These are phyloP conservation scores for Aschersonia sp. DNA, from an alignment of 2,329 filamentous ascomycete species.

Conservation along the genomic window DNA sequence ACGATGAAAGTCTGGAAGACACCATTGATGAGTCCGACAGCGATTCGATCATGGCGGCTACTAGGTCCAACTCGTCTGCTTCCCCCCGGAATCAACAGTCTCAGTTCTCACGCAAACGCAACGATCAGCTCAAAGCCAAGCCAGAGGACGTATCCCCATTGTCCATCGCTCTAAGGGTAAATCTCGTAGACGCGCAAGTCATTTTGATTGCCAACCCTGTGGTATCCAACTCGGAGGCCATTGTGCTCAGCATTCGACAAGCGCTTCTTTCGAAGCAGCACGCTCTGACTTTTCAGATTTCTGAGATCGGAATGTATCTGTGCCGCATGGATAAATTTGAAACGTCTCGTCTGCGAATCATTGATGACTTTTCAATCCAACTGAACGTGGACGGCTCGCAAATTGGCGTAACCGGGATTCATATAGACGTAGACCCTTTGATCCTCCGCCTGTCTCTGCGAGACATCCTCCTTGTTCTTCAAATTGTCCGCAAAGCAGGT, in stretches of 20 bases:
- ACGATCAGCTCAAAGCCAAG: constrained; percentile 1
- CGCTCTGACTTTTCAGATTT: constrained; percentile 83
- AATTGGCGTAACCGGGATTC: constrained; percentile 57
- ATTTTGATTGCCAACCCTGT: constrained; percentile 93
- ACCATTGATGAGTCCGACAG: constrained; percentile 43
- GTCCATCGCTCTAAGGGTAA: constrained; percentile 76
- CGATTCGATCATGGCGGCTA: constrained; percentile 38
- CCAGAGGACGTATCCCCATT: constrained; percentile 28
- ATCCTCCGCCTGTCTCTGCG: constrained; percentile 81
- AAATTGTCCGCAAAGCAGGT: constrained; percentile 82
- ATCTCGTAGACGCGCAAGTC: constrained; percentile 90
- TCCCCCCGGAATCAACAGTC: constrained; percentile 16
- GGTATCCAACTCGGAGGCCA: constrained; percentile 81
- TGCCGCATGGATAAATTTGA: constrained; percentile 98
- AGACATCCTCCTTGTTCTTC: constrained; percentile 86
- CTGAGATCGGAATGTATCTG: constrained; percentile 92
- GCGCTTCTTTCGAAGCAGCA: constrained; percentile 88
- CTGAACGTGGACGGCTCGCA: constrained; percentile 66
- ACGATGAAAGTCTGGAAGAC: constrained; percentile 39
- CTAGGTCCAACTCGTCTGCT: constrained; percentile 15
- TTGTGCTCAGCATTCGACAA: constrained; percentile 89
- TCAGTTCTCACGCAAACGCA: constrained; percentile 12
- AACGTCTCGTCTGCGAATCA: constrained; percentile 73
- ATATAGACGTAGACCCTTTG: constrained; percentile 79
- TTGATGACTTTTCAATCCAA: constrained; percentile 92